Evolutionary conservation across 306 rosid species (phyloP), one percentile per base, ranked within the genome.

Genomic region (Fagus sylvatica): DNA sequence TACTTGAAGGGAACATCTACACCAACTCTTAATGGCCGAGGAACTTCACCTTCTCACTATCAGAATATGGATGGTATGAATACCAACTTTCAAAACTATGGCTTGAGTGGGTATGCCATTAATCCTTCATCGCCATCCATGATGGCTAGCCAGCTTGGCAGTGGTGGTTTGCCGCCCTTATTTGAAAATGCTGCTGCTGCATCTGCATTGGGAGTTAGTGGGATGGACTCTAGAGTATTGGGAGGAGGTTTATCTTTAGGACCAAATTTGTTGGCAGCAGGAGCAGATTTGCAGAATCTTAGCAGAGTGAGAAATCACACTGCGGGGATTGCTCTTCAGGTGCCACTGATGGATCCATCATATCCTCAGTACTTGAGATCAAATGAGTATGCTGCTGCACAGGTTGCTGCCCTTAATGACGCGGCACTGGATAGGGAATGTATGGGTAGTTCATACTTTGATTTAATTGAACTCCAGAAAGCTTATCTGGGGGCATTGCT

Each of bases 331-430:
- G 82, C 89, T 81, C 93, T 88, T 82, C 99, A 93, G 81, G 78
- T 91, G 12, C 92, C 97, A 33, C 90, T 77, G 86, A 84, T 91
- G 9, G 99, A 93, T 86, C 99, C 99, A 10, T 74, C 80, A 85
- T 88, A 89, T 89, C 90, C 89, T 75, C 97, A 90, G 72, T 95
- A 92, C 88, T 51, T 92, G 87, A 91, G 97, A 86, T 75, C 98
- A 30, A 85, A 95, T 7, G 98, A 95, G 43, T 92, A 91, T 85
- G 94, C 90, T 39, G 49, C 71, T 34, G 90, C 97, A 60, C 98
- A 95, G 84, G 88, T 87, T 73, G 88, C 83, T 80, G 90, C 96
- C 73, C 88, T 88, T 64, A 92, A 85, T 53, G 97, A 92, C 66
- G 88, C 90, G 3, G 84, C 97, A n/a, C 79, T 80, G 39, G 97